Percentiles rank a stretch among this genome's conserved stretches.
Evolutionary conservation across 2,329 filamentous ascomycete genomes (phyloP).

Genomic region (Aureobasidium mangrovei): DNA sequence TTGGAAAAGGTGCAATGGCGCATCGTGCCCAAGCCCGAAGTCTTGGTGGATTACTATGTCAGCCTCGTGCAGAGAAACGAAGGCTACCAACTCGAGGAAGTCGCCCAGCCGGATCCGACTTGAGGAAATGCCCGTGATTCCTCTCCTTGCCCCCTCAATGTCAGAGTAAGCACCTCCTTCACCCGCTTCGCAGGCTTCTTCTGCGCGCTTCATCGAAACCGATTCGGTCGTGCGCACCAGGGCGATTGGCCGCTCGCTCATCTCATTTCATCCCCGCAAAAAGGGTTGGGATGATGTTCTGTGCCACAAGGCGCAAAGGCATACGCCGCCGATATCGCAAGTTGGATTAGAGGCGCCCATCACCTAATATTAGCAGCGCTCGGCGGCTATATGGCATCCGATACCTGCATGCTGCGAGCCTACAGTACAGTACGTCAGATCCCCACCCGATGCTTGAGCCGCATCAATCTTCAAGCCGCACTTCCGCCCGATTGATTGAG

Average conservation of each 20-base stretch:
- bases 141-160: neutral
- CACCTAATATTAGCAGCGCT: neutral
- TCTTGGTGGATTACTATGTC: conserved; percentile 85
- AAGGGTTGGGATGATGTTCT: neutral
- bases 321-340: neutral
- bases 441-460: neutral
- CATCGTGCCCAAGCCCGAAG: conserved; percentile 91
- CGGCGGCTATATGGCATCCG: neutral
- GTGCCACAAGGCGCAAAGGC: neutral
- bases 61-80: conserved; percentile 65
- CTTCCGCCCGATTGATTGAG: neutral
- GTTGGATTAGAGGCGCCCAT: neutral
- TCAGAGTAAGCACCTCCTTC: neutral
- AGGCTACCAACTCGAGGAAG: conserved; percentile 46
- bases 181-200: neutral
- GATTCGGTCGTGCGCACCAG: neutral
- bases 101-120: neutral
- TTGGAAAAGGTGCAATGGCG: conserved; percentile 89
- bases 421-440: neutral
- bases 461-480: neutral
- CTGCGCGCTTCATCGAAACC: neutral
- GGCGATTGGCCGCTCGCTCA: neutral
- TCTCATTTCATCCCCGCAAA: neutral
- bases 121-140: neutral
- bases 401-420: neutral